Evolutionary conservation across 2,329 filamentous ascomycete genomes (phyloP).

Genomic region (Pleurostoma richardsiae): DNA sequence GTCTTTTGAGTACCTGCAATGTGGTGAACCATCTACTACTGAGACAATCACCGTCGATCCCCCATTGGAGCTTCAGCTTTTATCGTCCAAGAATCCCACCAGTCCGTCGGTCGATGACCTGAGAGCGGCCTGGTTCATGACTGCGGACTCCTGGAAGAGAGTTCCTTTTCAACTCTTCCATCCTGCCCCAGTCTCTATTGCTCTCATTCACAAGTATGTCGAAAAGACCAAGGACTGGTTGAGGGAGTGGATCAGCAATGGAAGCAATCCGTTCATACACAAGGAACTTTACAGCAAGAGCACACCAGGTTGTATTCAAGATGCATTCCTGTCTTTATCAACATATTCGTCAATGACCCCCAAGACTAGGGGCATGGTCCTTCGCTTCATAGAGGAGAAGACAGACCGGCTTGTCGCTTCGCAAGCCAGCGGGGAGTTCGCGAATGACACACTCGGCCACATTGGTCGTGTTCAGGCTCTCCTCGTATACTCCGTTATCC

Average conservation of each 20-base stretch:
- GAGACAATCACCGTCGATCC: not conserved
- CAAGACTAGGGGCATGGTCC: conserved; percentile 4
- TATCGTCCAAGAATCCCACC: no score
- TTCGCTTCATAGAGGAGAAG: conserved; percentile 9
- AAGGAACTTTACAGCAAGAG: conserved; percentile 11
- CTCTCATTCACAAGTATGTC: not conserved
- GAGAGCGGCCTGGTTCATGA: conserved; percentile 6
- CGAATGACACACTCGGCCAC: conserved; percentile 3
- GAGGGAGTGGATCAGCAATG: conserved; percentile 15
- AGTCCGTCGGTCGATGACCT: not conserved
- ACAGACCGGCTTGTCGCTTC: not conserved
- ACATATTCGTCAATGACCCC: not conserved
- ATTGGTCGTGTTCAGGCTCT: conserved; percentile 3
- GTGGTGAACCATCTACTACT: not conserved
- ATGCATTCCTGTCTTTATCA: conserved; percentile 1
- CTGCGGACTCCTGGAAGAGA: conserved; percentile 1
- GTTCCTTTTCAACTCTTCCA: no score
- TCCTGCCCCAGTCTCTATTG: not conserved
- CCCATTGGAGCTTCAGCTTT: no score
- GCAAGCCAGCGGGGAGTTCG: not conserved
- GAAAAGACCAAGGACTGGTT: conserved; percentile 11
- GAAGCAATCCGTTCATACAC: conserved; percentile 21
- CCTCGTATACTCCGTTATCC: conserved; percentile 4
- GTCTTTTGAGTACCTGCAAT: not conserved
- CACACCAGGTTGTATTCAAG: conserved; percentile 11